phyloP scores from a whole-genome alignment of 441 rosid genomes.

The Euphorbia corollata region DNA sequence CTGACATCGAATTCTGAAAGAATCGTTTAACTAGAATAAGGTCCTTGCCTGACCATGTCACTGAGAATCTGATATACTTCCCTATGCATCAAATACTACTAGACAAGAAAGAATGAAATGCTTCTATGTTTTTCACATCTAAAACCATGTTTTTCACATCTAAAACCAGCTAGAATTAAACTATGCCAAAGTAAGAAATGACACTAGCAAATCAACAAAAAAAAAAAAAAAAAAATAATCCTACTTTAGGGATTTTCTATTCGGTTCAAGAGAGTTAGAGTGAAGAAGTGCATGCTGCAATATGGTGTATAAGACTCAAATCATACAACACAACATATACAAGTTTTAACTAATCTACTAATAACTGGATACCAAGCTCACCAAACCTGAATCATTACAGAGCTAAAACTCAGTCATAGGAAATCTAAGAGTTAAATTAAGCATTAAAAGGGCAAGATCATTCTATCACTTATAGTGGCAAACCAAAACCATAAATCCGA shows the following conservation, averaged over 20 bases:
- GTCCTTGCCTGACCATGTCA: background rate
- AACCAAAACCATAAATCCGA: slow-evolving; percentile 9
- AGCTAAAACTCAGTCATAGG: background rate
- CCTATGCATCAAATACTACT: background rate
- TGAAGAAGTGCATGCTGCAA: background rate
- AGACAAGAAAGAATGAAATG: background rate
- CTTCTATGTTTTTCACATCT: background rate
- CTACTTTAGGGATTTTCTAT: background rate
- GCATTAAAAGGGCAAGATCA: slow-evolving; percentile 15
- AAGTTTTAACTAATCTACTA: background rate
- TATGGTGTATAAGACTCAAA: no score
- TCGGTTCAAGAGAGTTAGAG: background rate
- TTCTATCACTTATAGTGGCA: background rate
- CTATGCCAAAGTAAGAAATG: background rate
- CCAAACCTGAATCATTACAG: background rate
- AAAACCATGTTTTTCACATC: background rate
- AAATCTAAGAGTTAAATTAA: background rate
- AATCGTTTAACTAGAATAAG: background rate
- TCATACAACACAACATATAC: no score
- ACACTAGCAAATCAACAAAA: background rate
- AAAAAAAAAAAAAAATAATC: no score
- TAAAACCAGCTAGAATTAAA: background rate
- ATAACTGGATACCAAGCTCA: background rate
- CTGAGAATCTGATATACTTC: background rate
- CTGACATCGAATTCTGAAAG: background rate